Conservation (phyloP, 75 land plant species). For the Pinus albicaulis region DNA sequence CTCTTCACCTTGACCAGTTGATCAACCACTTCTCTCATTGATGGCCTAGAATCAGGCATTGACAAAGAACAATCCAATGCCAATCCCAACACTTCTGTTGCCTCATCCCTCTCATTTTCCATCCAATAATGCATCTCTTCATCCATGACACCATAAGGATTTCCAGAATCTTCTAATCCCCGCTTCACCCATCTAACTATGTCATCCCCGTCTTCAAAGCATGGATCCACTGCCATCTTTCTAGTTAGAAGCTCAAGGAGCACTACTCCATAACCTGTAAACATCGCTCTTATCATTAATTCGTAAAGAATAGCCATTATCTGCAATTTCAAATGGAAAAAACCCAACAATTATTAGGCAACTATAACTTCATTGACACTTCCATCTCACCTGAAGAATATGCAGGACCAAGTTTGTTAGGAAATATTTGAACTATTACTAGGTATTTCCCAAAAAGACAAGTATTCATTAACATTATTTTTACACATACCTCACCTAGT, state of each 20-base stretch:
- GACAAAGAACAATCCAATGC: constrained; percentile 34
- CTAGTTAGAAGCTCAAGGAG: constrained; percentile 53
- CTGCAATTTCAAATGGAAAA: constrained; percentile 17
- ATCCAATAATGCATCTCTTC: constrained; percentile 25
- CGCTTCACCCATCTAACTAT: constrained; percentile 33
- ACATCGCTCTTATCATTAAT: constrained; percentile 50
- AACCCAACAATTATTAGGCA: not conserved
- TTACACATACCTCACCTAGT: constrained; percentile 32
- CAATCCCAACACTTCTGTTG: constrained; percentile 24
- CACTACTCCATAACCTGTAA: constrained; percentile 55
- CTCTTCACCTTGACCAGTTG: constrained; percentile 12
- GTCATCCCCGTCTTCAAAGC: constrained; percentile 41
- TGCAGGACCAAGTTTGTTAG: not conserved
- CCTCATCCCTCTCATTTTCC: constrained; percentile 22
- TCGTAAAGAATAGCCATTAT: constrained; percentile 23
- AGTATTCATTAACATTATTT: not conserved
- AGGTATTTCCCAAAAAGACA: not conserved
- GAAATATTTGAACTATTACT: not conserved
- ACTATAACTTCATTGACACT: not conserved
- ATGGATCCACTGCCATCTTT: constrained; percentile 33
- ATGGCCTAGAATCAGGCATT: constrained; percentile 27
- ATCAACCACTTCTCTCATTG: constrained; percentile 44
- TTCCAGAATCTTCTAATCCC: constrained; percentile 16
- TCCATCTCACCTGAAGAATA: not conserved
- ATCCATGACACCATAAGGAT: constrained; percentile 18